Base-by-base conservation (phyloP, 257 asterid species). In the Hygrophila difformis region DNA sequence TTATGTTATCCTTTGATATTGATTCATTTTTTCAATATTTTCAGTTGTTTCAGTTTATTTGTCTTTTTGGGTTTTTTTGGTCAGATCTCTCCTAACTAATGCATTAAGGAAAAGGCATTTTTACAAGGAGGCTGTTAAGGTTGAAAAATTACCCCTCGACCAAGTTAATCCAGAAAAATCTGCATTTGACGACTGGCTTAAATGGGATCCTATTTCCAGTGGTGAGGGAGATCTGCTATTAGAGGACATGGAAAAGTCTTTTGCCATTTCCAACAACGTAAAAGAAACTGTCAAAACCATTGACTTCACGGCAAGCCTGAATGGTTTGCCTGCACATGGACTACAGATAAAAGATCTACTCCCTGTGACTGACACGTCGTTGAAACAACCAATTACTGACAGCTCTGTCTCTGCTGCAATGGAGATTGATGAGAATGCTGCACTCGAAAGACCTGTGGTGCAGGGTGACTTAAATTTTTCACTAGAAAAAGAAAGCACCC, bases 141-240 rank as follows among this genome's bases (percentile, higher is more conserved):
- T 82, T 57, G 99, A 82, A 72, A 47, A 49, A 35, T 51, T 85
- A 58, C 67, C 76, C 40, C 68, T 49, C 29, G 71, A 48, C 39
- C 70, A 67, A 47, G 28, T 17, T 39, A 40, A 68, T 60, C 45
- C 67, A 2, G 64, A 39, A 39, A 49, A 72, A 40, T 56, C 67
- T 57, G 47, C 47, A 28, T 61, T 68, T 51, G 69, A 68, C 28
- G 99, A 80, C 49, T 86, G 88, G 93, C 83, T 77, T 51, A 75
- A 70, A 18, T 86, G 97, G 95, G 94, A 91, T 64, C 96, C 94
- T 58, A 72, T 91, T 35, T 86, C 95, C 36, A 86, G 94, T 64
- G 97, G 94, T n/a, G 93, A 76, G 50, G 99, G 95, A 19, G 99
- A 86, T 69, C 55, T 86, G 60, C 62, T 69, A 44, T 64, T 91